These are phyloP conservation scores for Pseudoturritis turrita DNA, from an alignment of 345 rosid genomes.

Conservation along the genomic window DNA sequence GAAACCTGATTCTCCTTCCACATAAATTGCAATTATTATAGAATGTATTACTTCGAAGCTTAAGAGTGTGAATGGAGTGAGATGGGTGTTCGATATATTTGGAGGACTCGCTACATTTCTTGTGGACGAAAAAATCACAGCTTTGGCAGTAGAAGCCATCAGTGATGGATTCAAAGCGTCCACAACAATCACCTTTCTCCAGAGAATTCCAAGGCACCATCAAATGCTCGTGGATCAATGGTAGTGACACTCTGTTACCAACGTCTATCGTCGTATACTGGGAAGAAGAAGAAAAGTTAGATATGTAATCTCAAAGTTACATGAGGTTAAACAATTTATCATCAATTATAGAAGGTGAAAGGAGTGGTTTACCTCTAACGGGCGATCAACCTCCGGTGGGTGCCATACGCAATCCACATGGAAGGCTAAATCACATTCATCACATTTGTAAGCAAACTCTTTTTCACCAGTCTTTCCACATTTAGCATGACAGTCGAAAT, in stretches of 20 bases:
- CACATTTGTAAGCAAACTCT: not conserved
- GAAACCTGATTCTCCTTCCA: accelerated
- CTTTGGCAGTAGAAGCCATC: not conserved
- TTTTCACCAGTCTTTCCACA: not conserved
- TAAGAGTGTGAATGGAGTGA: not conserved
- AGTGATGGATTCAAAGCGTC: not conserved
- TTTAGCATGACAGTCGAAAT: not conserved
- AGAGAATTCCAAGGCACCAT: not conserved
- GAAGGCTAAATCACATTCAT: not conserved
- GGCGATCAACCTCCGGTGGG: not conserved
- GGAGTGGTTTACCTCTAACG: not conserved
- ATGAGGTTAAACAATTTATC: too few species aligned
- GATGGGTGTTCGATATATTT: not conserved
- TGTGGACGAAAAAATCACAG: not conserved
- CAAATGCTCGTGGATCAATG: slow-evolving; percentile 1
- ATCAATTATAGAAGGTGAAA: not conserved
- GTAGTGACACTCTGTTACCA: not conserved
- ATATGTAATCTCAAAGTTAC: not conserved
- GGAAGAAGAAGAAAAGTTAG: not conserved
- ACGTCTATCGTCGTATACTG: not conserved
- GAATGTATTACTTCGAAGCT: not conserved
- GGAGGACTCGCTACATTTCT: not conserved
- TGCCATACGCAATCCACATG: not conserved
- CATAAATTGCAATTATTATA: not conserved
- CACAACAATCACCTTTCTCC: not conserved